Base-by-base conservation (phyloP, 805 yeast genomes). In the Barnettozyma salicaria region DNA sequence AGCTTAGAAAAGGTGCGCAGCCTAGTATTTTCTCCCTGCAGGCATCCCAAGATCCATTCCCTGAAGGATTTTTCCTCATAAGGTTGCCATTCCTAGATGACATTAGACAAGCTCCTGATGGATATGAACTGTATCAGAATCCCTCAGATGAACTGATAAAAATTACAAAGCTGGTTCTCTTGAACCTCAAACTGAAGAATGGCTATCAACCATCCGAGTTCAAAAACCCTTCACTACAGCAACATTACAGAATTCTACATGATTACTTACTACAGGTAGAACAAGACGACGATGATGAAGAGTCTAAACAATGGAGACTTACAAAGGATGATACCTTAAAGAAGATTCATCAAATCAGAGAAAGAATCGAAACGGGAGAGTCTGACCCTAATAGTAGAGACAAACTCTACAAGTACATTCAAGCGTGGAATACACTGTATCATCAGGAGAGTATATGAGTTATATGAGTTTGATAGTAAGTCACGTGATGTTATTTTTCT, bases 81-180 rank as follows among this genome's bases (percentile, higher is more conserved):
- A 67, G 70, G 21, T 48, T 84, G 17, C 96, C 97, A 1, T 82
- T 73, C 65, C 59, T 74, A 12, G 94, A 87, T 47, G 90, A 86
- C 53, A 58, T 87, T 4, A 65, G 97, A 35, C 67, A 72, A 23
- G 56, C 76, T 4, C 96, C 97, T 0, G 59, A 58, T 5, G 41
- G 44, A 2, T 44, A 28, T 20, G 44, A 39, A 11, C 10, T 32
- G 10, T 8, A n/a, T n/a, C 23, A 34, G 10, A 38, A 34, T 19
- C 32, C 38, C 10, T 29, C 44, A 20, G 31, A 31, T 8, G 37
- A 43, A 27, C 26, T 52, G 24, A 32, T 31, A 16, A 20, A 30
- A 4, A 39, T 54, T 19, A 46, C 55, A 1, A 58, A 58, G 20
- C 41, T 52, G 9, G 43, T 54, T 40, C 11, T 56, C 44, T 25